Evolutionary conservation across 495 filamentous ascomycete species (phyloP).

Genomic region (Aspergillus sparsus): DNA sequence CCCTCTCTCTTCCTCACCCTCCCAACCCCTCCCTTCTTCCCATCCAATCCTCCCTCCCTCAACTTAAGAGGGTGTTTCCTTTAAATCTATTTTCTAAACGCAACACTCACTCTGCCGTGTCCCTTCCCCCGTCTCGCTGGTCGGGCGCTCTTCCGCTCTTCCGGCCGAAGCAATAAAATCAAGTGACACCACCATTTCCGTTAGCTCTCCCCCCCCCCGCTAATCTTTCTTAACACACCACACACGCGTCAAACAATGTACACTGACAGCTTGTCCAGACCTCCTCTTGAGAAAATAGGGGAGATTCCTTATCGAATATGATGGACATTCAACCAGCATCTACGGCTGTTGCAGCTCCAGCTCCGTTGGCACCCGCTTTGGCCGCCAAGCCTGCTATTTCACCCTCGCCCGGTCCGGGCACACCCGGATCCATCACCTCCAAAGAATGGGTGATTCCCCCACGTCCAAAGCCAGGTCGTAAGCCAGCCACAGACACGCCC

Average conservation of each 20-base stretch:
- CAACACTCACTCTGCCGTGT: not conserved
- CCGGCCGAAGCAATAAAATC: conserved; percentile 36
- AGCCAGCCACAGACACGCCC: conserved; percentile 87
- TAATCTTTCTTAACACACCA: conserved; percentile 1
- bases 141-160: conserved; percentile 45
- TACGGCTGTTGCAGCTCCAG: conserved; percentile 31
- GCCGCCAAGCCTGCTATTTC: conserved; percentile 40
- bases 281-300: conserved; percentile 1
- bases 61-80: not conserved
- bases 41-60: conserved; percentile 3
- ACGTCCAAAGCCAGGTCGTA: conserved; percentile 88
- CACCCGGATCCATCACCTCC: conserved; percentile 58
- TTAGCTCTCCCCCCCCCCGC: conserved; percentile 17
- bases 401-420: conserved; percentile 45
- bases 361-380: conserved; percentile 40
- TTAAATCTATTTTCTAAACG: not conserved
- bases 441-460: conserved; percentile 90
- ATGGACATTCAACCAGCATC: conserved; percentile 40
- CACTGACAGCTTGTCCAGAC: conserved; percentile 10
- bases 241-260: not conserved
- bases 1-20: conserved; percentile 14
- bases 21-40: not conserved
- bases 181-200: conserved; percentile 25
- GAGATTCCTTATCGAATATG: conserved; percentile 23
- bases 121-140: conserved; percentile 31